These are phyloP conservation scores for Candida frijolesensis DNA, from an alignment of 1,139 yeast species.

Conservation along the genomic window DNA sequence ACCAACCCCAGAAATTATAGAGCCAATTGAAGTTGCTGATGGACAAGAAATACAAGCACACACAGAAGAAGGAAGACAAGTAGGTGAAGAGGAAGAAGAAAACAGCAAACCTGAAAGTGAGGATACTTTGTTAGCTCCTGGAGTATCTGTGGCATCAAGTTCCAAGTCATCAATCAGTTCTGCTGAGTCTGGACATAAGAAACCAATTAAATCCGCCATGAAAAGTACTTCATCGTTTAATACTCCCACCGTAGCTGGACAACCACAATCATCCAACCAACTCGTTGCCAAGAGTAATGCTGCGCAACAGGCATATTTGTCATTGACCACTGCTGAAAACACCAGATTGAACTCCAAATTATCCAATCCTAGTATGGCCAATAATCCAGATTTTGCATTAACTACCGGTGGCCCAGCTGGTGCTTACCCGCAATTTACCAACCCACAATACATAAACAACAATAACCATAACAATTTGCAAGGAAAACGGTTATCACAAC, in stretches of 20 bases:
- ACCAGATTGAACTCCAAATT: conserved; percentile 69
- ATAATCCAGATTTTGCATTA: conserved; percentile 10
- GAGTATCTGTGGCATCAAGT: conserved; percentile 18
- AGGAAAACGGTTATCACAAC: conserved; percentile 34
- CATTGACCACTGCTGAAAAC: conserved; percentile 75
- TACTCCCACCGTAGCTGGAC: conserved; percentile 15
- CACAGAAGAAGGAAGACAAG: conserved; percentile 1
- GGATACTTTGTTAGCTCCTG: conserved; percentile 21
- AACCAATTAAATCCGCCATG: conserved; percentile 67
- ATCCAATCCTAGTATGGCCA: conserved; percentile 16
- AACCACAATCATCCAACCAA: conserved; percentile 10
- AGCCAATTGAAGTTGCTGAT: conserved; percentile 12
- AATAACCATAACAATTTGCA: conserved; percentile 9
- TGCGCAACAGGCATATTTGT: conserved; percentile 64
- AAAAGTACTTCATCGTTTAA: conserved; percentile 46
- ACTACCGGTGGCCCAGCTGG: conserved; percentile 10
- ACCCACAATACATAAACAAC: conserved; percentile 2
- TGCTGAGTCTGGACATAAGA: conserved; percentile 27
- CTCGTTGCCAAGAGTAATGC: conserved; percentile 29
- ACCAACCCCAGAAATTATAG: conserved; percentile 31
- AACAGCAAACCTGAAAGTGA: conserved; percentile 10
- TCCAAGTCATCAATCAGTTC: conserved; percentile 37
- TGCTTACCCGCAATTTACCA: conserved; percentile 15
- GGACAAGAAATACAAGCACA: background rate
- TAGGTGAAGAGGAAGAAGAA: background rate